Percentiles rank a stretch among this genome's conserved stretches.
Evolutionary conservation across 1,139 yeast genomes (phyloP).

Genomic region (Geotrichum reessii): DNA sequence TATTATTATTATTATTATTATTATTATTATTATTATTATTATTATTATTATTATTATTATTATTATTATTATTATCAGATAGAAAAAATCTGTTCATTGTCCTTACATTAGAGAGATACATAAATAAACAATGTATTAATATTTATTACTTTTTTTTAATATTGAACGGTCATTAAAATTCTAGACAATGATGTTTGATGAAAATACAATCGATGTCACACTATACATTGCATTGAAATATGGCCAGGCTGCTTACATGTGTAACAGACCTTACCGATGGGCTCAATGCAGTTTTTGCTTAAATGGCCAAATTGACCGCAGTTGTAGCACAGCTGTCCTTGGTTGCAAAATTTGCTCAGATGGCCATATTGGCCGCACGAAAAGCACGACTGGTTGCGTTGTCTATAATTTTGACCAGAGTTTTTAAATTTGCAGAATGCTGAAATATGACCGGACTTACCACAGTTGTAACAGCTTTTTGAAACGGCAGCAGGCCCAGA

Average conservation of each 20-base stretch:
- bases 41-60: no score
- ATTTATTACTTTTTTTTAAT: no score
- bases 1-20: no score
- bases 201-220: not conserved
- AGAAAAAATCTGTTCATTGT: no score
- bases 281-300: conserved; percentile 74
- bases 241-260: conserved; percentile 90
- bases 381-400: conserved; percentile 69
- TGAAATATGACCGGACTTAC: conserved; percentile 88
- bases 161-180: not conserved
- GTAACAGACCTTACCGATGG: conserved; percentile 67
- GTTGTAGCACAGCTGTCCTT: conserved; percentile 68
- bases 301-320: conserved; percentile 90
- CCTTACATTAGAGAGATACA: no score
- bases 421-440: conserved; percentile 56
- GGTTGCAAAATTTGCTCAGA: conserved; percentile 36
- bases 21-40: no score
- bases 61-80: no score
- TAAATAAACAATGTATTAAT: no score
- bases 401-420: not conserved
- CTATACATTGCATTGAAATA: conserved; percentile 67
- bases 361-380: conserved; percentile 91
- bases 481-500: conserved; percentile 19
- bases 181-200: not conserved
- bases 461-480: conserved; percentile 79